Base-by-base conservation (phyloP, 148 eudicot genomes). In the Arbutus unedo region DNA sequence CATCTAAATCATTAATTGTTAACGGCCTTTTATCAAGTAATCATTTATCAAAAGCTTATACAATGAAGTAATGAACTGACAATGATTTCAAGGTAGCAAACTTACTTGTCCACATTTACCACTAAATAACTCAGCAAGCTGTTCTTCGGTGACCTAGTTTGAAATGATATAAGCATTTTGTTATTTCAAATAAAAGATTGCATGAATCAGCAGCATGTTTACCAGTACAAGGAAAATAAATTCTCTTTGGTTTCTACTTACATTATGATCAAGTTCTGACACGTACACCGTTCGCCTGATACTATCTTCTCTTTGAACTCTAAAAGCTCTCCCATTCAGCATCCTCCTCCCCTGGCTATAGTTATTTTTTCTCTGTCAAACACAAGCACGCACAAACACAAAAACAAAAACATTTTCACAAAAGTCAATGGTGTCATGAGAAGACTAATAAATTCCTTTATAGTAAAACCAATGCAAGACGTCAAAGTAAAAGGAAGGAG, bases 281-380 rank as follows among this genome's bases (percentile, higher is more conserved):
- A 95, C 98, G 88, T 95, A 95, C 44, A 93, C 97, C 3, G 98
- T 95, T 76, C 98, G 91, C 88, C 92, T 91, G 76, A 95, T 85
- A 75, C 98, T 93, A 84, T 93, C 98, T 86, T 92, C 98, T 86
- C 95, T 88, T 85, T 92, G 96, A 82, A 93, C 96, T 80, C 92
- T 90, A 72, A 87, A 89, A 87, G 93, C 79, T 87, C 92, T 89
- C 31, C 90, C 93, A 84, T 84, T 91, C 89, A 83, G 81, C 91
- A 95, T 89, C 82, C 87, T 93, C 85, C 89, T 90, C 55, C 98
- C 92, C 79, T 90, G 94, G 82, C 77, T 90, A 78, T 79, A 75
- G 88, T 68, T 87, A 79, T 82, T 91, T 83, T 89, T 91, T 86
- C 88, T 87, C 98, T 95, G 92, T 5, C 53, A 86, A 64, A 60